Evolutionary conservation across 495 filamentous ascomycete species (phyloP), one percentile per base, ranked within the genome.

Genomic region (Daldinia loculata): DNA sequence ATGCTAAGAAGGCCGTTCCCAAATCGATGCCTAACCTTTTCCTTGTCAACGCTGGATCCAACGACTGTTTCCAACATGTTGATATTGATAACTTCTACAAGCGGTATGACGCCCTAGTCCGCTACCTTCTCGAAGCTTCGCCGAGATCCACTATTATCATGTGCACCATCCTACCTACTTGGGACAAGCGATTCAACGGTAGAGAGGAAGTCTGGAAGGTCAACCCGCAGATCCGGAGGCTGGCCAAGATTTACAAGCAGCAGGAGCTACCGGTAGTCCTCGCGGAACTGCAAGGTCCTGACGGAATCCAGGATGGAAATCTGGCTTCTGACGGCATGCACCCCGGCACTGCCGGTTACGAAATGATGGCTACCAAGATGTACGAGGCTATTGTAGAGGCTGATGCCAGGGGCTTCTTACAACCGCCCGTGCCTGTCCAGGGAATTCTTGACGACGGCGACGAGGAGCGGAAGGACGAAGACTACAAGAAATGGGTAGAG

Each of bases 41-140:
- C 52, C 67, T 75, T 26, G 63, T 81, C 50, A 81, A 81, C 66
- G 79, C 78, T 32, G 79, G 79, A 41, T 78, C 79, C 56, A 80
- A 80, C 32, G 79, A 81, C 50, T 79, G 79, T 61, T 69, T 79
- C 67, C 79, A 79, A 38, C 64, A 72, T 39, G 63, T 79, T 29
- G 74, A 80, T n/a, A 70, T 79, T 17, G 76, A 75, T 29, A 71
- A 74, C 57, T 75, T 75, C 61, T 77, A 72, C 32, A 72, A 77
- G 41, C 77, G 79, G 39, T 77, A 77, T 34, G 75, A 77, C 14
- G 75, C 70, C 1, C 59, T 80, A 8, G 68, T 80, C 3, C 75
- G 67, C 43, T 80, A 76, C 53, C 73, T 78, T 17, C 69, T 78
- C 34, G 34, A 65, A 0, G 69, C 72, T 29, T 80, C 76, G 6